Percentiles rank a stretch among this genome's conserved stretches.
Conservation (phyloP, 2,329 filamentous ascomycete species). For the Helotiales sp. region DNA sequence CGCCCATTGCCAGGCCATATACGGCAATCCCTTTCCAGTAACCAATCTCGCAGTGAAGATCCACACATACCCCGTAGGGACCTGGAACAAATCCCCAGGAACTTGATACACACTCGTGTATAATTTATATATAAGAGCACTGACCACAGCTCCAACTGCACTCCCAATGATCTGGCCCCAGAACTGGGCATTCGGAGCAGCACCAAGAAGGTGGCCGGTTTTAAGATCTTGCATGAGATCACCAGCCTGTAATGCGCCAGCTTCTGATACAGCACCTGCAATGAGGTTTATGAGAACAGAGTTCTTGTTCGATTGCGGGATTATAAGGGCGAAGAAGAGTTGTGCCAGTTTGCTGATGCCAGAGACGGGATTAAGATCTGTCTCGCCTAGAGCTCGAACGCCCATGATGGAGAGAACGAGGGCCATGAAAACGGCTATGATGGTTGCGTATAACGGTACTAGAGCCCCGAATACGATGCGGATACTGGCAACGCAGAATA, state of each 20-base stretch:
- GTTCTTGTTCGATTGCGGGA: slow-evolving; percentile 78
- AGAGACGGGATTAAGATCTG: slow-evolving; percentile 93
- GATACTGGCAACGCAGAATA: slow-evolving; percentile 81
- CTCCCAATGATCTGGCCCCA: slow-evolving; percentile 95
- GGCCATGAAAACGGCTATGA: slow-evolving; percentile 83
- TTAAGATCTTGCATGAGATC: slow-evolving; percentile 98
- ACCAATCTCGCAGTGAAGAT: slow-evolving; percentile 94
- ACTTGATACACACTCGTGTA: slow-evolving; percentile 91
- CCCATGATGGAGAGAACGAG: slow-evolving; percentile 80
- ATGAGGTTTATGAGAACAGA: slow-evolving; percentile 95
- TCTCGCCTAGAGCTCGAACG: slow-evolving; percentile 74
- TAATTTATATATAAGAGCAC: slow-evolving; percentile 83
- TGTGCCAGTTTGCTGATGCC: slow-evolving; percentile 97
- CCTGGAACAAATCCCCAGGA: slow-evolving; percentile 87
- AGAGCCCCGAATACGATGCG: slow-evolving; percentile 82
- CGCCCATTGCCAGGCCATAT: slow-evolving; percentile 82
- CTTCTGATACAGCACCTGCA: slow-evolving; percentile 85
- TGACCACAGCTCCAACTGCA: slow-evolving; percentile 82
- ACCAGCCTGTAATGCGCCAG: slow-evolving; percentile 88
- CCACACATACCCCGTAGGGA: slow-evolving; percentile 96
- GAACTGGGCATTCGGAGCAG: slow-evolving; percentile 92
- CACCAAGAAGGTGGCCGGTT: slow-evolving; percentile 90
- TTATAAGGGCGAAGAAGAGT: slow-evolving; percentile 89
- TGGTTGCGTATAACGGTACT: slow-evolving; percentile 76
- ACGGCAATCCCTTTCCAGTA: slow-evolving; percentile 85